phyloP scores from a whole-genome alignment of 805 yeast genomes.

The Candida tallmaniae region DNA sequence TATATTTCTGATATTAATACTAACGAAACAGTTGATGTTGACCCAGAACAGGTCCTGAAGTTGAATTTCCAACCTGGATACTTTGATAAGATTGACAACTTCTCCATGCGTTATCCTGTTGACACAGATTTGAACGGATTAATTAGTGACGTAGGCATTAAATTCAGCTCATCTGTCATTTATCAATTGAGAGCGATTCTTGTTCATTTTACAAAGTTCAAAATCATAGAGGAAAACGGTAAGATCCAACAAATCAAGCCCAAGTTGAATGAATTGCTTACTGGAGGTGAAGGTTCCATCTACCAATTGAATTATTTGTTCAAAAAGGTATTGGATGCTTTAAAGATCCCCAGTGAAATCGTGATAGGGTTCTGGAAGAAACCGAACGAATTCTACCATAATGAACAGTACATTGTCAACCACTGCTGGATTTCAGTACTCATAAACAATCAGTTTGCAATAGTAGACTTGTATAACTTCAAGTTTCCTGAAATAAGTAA shows the following conservation, averaged over 20 bases:
- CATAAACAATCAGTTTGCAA: conserved; percentile 71
- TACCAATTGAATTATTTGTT: conserved; percentile 76
- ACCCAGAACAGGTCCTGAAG: conserved; percentile 10
- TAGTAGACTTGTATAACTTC: conserved; percentile 57
- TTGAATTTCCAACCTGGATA: conserved; percentile 13
- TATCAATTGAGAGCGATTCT: conserved; percentile 58
- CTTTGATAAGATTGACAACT: conserved; percentile 26
- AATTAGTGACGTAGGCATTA: conserved; percentile 37
- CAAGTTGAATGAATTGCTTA: conserved; percentile 39
- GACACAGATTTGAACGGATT: conserved; percentile 35
- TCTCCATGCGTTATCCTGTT: conserved; percentile 25
- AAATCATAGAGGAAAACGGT: conserved; percentile 35
- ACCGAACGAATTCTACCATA: conserved; percentile 58
- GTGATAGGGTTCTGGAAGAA: conserved; percentile 80
- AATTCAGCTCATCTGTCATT: conserved; percentile 37
- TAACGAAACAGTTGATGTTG: conserved; percentile 27
- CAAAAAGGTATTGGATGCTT: conserved; percentile 62
- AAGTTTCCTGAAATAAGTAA: conserved; percentile 31
- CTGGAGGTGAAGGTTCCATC: conserved; percentile 52
- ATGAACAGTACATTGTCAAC: conserved; percentile 53
- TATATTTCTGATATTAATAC: conserved; percentile 38
- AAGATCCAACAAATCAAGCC: conserved; percentile 36
- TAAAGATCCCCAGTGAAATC: conserved; percentile 70
- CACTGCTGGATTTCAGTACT: conserved; percentile 88
- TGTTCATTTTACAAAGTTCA: conserved; percentile 65